Percentiles rank a stretch among this genome's conserved stretches.
phyloP scores from a whole-genome alignment of 2,329 filamentous ascomycete genomes.

The Penicillium sp. region DNA sequence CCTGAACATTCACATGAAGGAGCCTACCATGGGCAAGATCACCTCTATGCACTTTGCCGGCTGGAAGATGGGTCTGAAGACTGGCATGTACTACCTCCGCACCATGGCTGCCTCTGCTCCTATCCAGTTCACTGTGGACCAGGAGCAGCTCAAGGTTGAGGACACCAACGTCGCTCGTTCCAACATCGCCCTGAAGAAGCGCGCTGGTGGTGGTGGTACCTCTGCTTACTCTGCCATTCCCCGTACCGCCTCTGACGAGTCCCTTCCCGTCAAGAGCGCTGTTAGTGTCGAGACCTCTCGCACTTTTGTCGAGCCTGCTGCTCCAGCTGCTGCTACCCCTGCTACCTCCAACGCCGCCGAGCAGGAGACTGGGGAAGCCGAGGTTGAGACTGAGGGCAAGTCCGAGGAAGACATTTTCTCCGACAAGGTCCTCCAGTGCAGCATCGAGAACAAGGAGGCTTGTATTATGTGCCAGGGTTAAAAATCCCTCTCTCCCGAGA shows the following conservation, averaged over 20 bases:
- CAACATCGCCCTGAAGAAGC: constrained; percentile 61
- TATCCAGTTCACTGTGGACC: constrained; percentile 98
- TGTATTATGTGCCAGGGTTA: constrained; percentile 98
- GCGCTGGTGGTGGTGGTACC: constrained; percentile 53
- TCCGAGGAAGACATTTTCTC: constrained; percentile 92
- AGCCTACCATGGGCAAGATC: constrained; percentile 99
- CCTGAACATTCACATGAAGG: constrained; percentile 98
- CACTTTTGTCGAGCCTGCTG: constrained; percentile 59
- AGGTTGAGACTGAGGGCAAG: constrained; percentile 59
- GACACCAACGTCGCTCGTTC: constrained; percentile 70
- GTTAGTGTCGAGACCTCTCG: constrained; percentile 18
- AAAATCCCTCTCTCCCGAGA: constrained; percentile 33
- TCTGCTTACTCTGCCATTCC: constrained; percentile 58
- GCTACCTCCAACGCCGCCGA: constrained; percentile 57
- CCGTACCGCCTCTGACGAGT: constrained; percentile 58
- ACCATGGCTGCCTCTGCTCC: constrained; percentile 95
- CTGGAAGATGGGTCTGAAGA: constrained; percentile 99
- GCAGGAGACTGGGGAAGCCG: constrained; percentile 63
- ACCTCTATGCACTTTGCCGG: constrained; percentile 99
- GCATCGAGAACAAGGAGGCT: constrained; percentile 92
- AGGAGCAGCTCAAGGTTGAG: constrained; percentile 82
- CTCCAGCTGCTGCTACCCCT: constrained; percentile 50
- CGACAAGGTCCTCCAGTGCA: constrained; percentile 84
- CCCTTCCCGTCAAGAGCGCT: constrained; percentile 41
- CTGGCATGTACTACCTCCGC: constrained; percentile 99